Percentiles rank a stretch among this genome's conserved stretches.
Conservation (phyloP, 164 flowering plant species). For the Euptelea pleiosperma region DNA sequence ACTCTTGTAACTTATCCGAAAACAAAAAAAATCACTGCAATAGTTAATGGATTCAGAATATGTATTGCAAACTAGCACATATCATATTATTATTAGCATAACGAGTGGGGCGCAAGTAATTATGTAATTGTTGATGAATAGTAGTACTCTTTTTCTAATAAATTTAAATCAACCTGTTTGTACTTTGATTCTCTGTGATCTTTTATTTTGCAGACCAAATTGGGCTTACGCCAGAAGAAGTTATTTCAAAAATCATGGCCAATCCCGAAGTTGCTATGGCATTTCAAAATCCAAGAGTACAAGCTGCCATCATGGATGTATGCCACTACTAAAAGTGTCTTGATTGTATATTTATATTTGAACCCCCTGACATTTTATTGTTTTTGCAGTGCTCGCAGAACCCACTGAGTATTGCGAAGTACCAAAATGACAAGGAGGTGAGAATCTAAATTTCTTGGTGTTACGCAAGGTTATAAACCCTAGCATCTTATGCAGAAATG, state of each 20-base stretch:
- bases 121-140: too few relatives aligned
- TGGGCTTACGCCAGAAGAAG: conserved; percentile 95
- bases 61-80: too few relatives aligned
- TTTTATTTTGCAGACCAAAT: conserved; percentile 64
- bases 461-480: too few relatives aligned
- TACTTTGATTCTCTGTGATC: background rate
- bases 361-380: conserved; percentile 10
- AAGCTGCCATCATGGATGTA: conserved; percentile 98
- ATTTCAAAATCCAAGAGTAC: conserved; percentile 96
- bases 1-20: too few relatives aligned
- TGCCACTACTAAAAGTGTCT: conserved; percentile 15
- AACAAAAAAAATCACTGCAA: too few relatives aligned
- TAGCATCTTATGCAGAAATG: background rate
- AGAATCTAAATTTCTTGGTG: background rate
- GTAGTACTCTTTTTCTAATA: background rate
- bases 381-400: conserved; percentile 88
- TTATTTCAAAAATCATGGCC: conserved; percentile 88
- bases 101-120: too few relatives aligned
- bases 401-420: conserved; percentile 77
- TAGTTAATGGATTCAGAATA: too few relatives aligned
- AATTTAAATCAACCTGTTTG: background rate
- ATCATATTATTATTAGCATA: too few relatives aligned
- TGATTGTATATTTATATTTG: background rate
- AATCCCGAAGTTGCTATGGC: conserved; percentile 97
- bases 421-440: conserved; percentile 98